Evolutionary conservation across 2,329 filamentous ascomycete species (phyloP), one percentile per base, ranked within the genome.

Genomic region (Aspergillus niger): DNA sequence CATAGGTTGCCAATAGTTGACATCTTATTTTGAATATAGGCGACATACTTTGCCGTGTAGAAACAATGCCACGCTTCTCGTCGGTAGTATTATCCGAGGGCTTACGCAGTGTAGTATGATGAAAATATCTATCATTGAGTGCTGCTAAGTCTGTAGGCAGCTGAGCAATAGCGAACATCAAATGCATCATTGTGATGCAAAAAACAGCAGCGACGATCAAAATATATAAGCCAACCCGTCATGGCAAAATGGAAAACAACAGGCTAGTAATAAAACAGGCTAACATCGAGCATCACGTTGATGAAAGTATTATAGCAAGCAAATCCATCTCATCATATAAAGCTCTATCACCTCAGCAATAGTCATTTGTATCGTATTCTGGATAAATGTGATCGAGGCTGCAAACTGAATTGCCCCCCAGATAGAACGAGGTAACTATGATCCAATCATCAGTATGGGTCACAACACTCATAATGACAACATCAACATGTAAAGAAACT

Each of bases 391-490:
- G 61, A n/a, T 60, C 49, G 15, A 57, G 44, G 32, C 55, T 57
- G 43, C 61, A 63, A 20, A 22, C 26, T 6, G 52, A 50, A 7
- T 49, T 13, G 5, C 52, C 52, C 4, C 43, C 51, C 15, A 57
- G 53, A 58, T 51, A 65, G 11, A 61, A 62, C 22, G 61, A 50
- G 7, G 54, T 58, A n/a, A 32, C 58, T 63, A 53, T 13, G 30
- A 26, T 28, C 1, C 36, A 41, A 52, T 48, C 28, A 28, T 54
- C n/a, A 41, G 24, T 59, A 24, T 48, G 11, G 39, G 32, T 8
- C 28, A 30, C 50, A 10, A 36, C 32, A 15, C 4, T 20, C 20
- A 20, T 20, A 13, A 36, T 36, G 32, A 43, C 22, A 30, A 8
- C n/a, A 17, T 13, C 22, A 52, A 13, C 20, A 39, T 36, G 15